Base-by-base conservation (phyloP, 2,329 filamentous ascomycete genomes). In the Huntiella moniliformis region DNA sequence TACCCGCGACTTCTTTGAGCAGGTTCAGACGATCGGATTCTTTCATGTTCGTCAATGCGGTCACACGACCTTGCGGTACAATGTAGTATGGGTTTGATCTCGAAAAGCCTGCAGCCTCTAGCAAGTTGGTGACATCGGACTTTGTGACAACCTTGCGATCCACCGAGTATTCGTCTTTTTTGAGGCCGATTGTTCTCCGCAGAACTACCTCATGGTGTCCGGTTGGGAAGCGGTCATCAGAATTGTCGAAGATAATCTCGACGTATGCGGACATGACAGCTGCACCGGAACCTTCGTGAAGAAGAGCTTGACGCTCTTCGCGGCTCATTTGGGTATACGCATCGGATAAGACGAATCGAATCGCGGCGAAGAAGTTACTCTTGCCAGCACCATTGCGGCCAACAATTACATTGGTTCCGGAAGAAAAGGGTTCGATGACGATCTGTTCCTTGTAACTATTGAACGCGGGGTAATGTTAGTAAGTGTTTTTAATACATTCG, bases 231-330 rank as follows among this genome's bases (percentile, higher is more conserved):
- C 91, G 83, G 55, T 92, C 85, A 60, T 98, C 88, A 55, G 75
- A 83, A 60, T 98, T 98, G 70, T 98, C 91, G 62, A 98, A 98
- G 53, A 95, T 93, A 56, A 98, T 84, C 63, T 98, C 91, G 50
- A 98, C 92, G 56, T 96, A 98, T n/a, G 91, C 92, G 41, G 87
- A 94, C 84, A 95, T 94, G 56, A 98, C 88, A 12, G 91, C 91
- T 3, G 88, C 94, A 33, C 91, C 92, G 3, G 91, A 93, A 36
- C 92, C 92, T 69, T 98, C 92, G 61, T 98, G 91, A n/a, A 98
- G 73, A 33, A 98, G 74, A 28, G 84, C 86, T 63, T 93, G 86
- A 51, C 91, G 84, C 68, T 98, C 88, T 61, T 98, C 91, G 55
- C 88, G 82, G 52, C 82, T 84, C 75, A 98, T 84, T 61, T 92